Evolutionary conservation across 352 stramenopile genomes (phyloP).

Genomic region (Globisporangium parvum): DNA sequence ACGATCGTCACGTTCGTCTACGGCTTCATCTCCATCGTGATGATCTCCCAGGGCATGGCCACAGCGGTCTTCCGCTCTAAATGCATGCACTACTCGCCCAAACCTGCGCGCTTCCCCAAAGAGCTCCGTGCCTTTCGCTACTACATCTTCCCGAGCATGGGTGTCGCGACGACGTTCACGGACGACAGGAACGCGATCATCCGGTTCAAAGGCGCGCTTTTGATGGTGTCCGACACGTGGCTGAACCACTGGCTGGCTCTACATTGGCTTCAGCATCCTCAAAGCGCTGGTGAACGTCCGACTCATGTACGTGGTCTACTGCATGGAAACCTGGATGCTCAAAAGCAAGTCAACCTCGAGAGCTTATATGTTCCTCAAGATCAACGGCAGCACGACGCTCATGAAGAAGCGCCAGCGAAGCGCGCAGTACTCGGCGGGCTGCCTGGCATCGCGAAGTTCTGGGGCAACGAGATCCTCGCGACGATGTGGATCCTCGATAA

Average conservation of each 20-base stretch:
- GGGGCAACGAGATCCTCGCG: constrained; percentile 36
- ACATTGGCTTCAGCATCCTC: constrained; percentile 49
- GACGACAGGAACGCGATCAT: constrained; percentile 35
- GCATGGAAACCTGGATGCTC: constrained; percentile 58
- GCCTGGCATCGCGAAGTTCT: constrained; percentile 33
- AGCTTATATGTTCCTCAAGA: constrained; percentile 39
- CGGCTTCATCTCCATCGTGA: constrained; percentile 38
- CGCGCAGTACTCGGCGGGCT: constrained; percentile 30
- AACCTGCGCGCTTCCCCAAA: constrained; percentile 25
- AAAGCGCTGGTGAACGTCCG: constrained; percentile 38
- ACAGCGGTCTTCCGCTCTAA: constrained; percentile 30
- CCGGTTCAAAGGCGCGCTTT: constrained; percentile 37
- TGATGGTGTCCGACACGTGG: constrained; percentile 57
- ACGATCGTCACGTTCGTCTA: constrained; percentile 30
- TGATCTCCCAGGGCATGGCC: constrained; percentile 42
- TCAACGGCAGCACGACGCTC: constrained; percentile 30
- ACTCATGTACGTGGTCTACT: constrained; percentile 33
- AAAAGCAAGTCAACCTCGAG: constrained; percentile 33
- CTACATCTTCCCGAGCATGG: constrained; percentile 48
- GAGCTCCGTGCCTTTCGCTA: constrained; percentile 26
- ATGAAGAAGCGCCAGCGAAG: constrained; percentile 30
- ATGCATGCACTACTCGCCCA: constrained; percentile 37
- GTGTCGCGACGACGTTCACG: constrained; percentile 21
- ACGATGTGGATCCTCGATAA: constrained; percentile 7
- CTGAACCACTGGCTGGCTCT: constrained; percentile 73